Percentiles rank a stretch among this genome's conserved stretches.
Evolutionary conservation across 306 rosid genomes (phyloP).

Genomic region (Vachellia pachyceras): DNA sequence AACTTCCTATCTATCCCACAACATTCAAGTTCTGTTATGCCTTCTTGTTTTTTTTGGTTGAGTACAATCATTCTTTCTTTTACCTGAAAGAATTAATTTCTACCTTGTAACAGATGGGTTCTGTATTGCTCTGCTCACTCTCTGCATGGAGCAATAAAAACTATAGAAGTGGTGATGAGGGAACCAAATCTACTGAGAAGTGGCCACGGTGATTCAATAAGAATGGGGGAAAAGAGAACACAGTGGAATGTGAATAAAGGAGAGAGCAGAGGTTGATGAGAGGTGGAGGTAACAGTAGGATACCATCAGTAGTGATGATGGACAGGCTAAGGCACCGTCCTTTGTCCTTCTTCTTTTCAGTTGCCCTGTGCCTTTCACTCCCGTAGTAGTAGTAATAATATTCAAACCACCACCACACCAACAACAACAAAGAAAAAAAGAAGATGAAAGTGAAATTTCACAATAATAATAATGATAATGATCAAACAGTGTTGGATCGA

Average conservation of each 20-base stretch:
- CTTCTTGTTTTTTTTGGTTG: too few species aligned
- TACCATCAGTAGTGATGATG: not conserved
- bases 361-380: constrained; percentile 21
- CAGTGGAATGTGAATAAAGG: not conserved
- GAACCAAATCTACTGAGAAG: not conserved
- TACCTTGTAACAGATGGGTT: too few species aligned
- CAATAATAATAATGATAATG: not conserved
- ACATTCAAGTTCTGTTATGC: too few species aligned
- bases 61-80: too few species aligned
- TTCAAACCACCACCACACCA: not conserved
- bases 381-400: too few species aligned
- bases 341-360: not conserved
- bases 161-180: not conserved
- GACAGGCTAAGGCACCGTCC: constrained; percentile 3
- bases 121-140: too few species aligned
- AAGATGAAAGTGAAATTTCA: constrained; percentile 14
- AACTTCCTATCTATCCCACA: too few species aligned
- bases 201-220: not conserved
- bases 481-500: constrained; percentile 3
- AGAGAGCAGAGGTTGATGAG: not conserved
- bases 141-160: too few species aligned
- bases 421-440: constrained; percentile 16
- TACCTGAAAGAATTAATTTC: too few species aligned
- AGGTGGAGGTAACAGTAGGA: not conserved
- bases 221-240: not conserved